These are phyloP conservation scores for Leccinum longicurvipes DNA, from an alignment of 768 basidiomycete species.

Conservation along the genomic window DNA sequence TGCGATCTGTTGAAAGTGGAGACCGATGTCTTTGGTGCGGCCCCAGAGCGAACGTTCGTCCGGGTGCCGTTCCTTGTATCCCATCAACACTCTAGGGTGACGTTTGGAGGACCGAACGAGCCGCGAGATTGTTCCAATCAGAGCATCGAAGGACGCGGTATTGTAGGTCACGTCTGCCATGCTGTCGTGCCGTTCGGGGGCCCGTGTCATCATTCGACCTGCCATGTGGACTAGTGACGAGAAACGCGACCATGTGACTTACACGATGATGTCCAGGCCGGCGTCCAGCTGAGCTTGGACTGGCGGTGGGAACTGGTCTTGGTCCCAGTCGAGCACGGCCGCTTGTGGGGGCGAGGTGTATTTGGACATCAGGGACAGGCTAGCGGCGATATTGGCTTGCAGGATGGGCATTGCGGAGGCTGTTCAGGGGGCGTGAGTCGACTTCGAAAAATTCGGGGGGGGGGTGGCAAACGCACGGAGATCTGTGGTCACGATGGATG, in stretches of 20 bases:
- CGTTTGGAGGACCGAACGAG: constrained; percentile 38
- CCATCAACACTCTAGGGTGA: constrained; percentile 58
- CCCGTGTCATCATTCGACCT: neutral
- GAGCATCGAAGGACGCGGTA: constrained; percentile 75
- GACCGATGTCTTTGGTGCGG: constrained; percentile 47
- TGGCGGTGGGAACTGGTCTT: constrained; percentile 46
- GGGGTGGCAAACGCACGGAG: constrained; percentile 48
- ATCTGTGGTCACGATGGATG: constrained; percentile 64
- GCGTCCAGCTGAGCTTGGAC: constrained; percentile 37
- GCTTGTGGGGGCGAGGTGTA: constrained; percentile 27
- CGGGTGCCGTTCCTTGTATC: constrained; percentile 83
- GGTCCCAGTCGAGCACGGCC: constrained; percentile 73
- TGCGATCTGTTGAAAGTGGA: constrained; percentile 56
- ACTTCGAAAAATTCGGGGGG: neutral
- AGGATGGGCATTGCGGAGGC: constrained; percentile 82
- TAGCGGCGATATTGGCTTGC: constrained; percentile 60
- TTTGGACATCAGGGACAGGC: constrained; percentile 35
- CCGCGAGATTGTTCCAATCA: constrained; percentile 61
- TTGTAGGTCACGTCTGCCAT: constrained; percentile 96
- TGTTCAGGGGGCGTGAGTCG: constrained; percentile 29
- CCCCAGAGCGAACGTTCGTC: constrained; percentile 76
- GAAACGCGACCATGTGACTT: constrained; percentile 25
- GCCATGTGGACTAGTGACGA: neutral
- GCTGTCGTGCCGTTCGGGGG: constrained; percentile 36
- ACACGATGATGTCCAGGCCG: constrained; percentile 69